Percentiles rank a stretch among this genome's conserved stretches.
phyloP scores from a whole-genome alignment of 345 rosid species.

The Physaria fendleri region DNA sequence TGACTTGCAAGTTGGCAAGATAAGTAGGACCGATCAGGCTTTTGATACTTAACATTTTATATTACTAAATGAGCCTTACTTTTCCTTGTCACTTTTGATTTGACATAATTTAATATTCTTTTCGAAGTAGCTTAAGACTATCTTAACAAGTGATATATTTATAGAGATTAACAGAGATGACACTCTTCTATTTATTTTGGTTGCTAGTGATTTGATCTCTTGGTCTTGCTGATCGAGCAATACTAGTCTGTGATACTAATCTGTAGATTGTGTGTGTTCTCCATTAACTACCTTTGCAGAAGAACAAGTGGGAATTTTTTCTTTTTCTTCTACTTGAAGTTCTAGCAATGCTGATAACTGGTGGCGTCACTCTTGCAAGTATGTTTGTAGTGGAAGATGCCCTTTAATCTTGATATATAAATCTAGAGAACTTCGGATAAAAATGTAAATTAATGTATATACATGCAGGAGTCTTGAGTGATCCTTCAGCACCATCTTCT shows the following conservation, averaged over 20 bases:
- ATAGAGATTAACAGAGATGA: background rate
- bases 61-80: background rate
- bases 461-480: conserved; percentile 66
- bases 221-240: conserved; percentile 33
- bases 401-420: background rate
- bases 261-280: conserved; percentile 2
- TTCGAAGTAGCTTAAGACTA: background rate
- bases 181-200: background rate
- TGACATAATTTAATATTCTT: background rate
- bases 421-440: background rate
- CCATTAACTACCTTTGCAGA: conserved; percentile 43
- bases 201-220: conserved; percentile 7
- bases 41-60: conserved; percentile 13
- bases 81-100: background rate
- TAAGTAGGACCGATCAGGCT: background rate
- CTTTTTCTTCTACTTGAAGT: conserved; percentile 79
- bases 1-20: background rate
- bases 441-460: background rate
- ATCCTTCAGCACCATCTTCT: conserved; percentile 72
- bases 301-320: conserved; percentile 96
- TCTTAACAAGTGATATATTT: background rate
- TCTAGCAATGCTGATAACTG: conserved; percentile 83
- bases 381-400: conserved; percentile 30
- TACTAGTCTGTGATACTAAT: conserved; percentile 9
- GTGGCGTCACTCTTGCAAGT: conserved; percentile 80